These are phyloP conservation scores for Microthlaspi erraticum DNA, from an alignment of 345 rosid species.

Conservation along the genomic window DNA sequence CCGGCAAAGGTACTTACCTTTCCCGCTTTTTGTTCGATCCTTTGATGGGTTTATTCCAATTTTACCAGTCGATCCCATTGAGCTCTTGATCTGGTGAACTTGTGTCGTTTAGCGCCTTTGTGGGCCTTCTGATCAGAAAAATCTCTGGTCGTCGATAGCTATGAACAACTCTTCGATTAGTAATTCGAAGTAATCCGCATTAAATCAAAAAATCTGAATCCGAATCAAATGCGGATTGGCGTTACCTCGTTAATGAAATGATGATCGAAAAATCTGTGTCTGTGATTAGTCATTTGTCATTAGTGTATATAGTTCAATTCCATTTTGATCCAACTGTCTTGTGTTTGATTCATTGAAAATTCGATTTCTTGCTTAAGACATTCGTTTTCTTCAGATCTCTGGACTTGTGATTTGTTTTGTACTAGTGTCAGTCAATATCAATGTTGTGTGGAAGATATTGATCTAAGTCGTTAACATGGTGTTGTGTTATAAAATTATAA, in stretches of 20 bases:
- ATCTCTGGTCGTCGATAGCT: background rate
- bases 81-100: slow-evolving; percentile 3
- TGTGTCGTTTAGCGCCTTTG: background rate
- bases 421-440: background rate
- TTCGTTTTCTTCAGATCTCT: background rate
- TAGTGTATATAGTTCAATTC: slow-evolving; percentile 6
- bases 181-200: background rate
- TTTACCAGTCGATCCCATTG: background rate
- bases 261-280: background rate
- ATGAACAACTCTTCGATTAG: background rate
- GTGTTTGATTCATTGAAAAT: background rate
- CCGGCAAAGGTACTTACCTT: slow-evolving; percentile 1
- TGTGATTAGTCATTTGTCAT: too few relatives aligned
- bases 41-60: background rate
- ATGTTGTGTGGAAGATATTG: background rate
- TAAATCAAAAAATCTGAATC: background rate
- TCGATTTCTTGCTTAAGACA: background rate
- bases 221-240: background rate
- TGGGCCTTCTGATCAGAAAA: background rate
- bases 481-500: too few relatives aligned
- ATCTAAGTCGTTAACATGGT: too few relatives aligned
- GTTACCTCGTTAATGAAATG: background rate
- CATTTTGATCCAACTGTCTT: background rate
- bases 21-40: background rate
- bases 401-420: background rate